Evolutionary conservation across 2,329 filamentous ascomycete genomes (phyloP), one percentile per base, ranked within the genome.

Genomic region (Graphium sp.): DNA sequence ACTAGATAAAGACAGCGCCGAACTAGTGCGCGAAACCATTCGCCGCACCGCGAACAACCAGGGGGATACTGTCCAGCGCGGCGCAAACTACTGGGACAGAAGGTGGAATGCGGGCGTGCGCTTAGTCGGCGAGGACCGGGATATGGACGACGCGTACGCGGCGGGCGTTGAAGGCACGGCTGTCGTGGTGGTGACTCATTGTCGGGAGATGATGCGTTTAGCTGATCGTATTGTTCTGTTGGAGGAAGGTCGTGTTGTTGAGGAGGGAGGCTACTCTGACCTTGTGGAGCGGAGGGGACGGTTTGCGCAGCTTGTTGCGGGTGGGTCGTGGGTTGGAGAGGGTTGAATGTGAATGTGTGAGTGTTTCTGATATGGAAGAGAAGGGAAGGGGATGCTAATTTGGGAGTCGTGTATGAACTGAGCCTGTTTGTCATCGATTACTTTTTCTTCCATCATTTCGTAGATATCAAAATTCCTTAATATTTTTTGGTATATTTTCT

Each of bases 181-280:
- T 0, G 69, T 92, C 0, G 59, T 94, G 11, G 63, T 91, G 15
- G 75, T 92, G 22, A 93, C 84, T 27, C 87, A 94, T 50, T 69
- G 65, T 32, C 60, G 58, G 35, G 76, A 87, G 43, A 91, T 93
- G 82, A 94, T 95, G 80, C 62, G 64, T 32, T 66, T 81, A 33
- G 79, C 77, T 1, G 74, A 83, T 44, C 60, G 67, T 24, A 57
- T 94, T 6, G 58, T 87, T 1, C 69, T 94, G 35, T 39, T 91
- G 17, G 66, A 79, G n/a, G 66, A 72, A 0, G 62, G 66, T 3
- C 56, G 66, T 2, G 67, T 81, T 6, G 76, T 71, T 3, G 68
- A 87, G 44, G 52, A 62, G 31, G 85, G 85, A 0, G 41, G 48
- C 1, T 93, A 75, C 48, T 52, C 62, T 2, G 67, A 70, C 33